These are phyloP conservation scores for Iris pallida DNA, from an alignment of 116 monocot species.

Conservation along the genomic window DNA sequence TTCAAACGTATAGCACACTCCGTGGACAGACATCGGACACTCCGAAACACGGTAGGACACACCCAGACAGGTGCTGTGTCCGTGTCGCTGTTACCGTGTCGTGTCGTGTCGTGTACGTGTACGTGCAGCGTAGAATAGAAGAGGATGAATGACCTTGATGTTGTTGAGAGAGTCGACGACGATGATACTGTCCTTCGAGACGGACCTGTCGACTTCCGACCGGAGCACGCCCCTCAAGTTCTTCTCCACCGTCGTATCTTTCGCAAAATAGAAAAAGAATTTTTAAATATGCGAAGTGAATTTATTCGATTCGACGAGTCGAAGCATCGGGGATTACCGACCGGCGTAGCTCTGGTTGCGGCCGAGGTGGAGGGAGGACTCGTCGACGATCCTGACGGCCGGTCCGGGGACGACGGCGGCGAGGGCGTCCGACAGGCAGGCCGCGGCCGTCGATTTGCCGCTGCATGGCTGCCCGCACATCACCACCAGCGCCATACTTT, in stretches of 20 bases:
- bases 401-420: constrained; percentile 31
- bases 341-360: constrained; percentile 82
- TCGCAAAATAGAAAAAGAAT: not conserved
- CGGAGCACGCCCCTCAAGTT: constrained; percentile 90
- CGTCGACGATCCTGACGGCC: constrained; percentile 80
- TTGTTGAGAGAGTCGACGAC: constrained; percentile 93
- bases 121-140: no score
- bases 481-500: constrained; percentile 84
- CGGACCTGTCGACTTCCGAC: constrained; percentile 92
- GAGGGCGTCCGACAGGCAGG: constrained; percentile 53
- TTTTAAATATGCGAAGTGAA: not conserved
- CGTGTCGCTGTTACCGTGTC: no score
- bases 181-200: constrained; percentile 74
- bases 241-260: constrained; percentile 95
- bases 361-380: constrained; percentile 83
- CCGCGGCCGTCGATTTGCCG: constrained; percentile 80
- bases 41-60: no score
- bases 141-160: constrained; percentile 98
- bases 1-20: no score
- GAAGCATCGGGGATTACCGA: not conserved
- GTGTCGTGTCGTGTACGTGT: no score
- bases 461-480: constrained; percentile 98
- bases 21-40: no score
- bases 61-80: no score
- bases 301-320: no score